These are phyloP conservation scores for Ceratonia siliqua DNA, from an alignment of 306 rosid species.

Conservation along the genomic window DNA sequence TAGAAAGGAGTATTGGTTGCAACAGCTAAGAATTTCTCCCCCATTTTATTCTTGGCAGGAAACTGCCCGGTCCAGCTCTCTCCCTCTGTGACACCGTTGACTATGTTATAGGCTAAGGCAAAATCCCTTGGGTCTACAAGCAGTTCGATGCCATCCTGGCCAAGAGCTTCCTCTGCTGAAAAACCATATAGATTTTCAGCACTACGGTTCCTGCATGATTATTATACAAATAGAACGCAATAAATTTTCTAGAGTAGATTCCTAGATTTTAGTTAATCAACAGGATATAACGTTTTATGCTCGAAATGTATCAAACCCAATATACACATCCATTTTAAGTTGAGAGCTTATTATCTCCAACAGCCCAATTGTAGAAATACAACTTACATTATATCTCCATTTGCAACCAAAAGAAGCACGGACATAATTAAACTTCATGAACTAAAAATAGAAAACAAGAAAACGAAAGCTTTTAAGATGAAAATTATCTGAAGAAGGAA, in stretches of 20 bases:
- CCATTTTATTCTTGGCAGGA: slow-evolving; percentile 72
- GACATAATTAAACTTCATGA: slow-evolving; percentile 6
- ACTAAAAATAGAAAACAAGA: neutral
- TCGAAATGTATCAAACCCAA: slow-evolving; percentile 8
- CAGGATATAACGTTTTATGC: slow-evolving; percentile 26
- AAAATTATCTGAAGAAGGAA: neutral
- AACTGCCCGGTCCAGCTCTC: slow-evolving; percentile 94
- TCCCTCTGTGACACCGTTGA: slow-evolving; percentile 64
- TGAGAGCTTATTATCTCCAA: neutral
- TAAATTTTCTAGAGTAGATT: neutral
- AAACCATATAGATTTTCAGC: slow-evolving; percentile 86
- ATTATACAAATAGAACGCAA: slow-evolving; percentile 25
- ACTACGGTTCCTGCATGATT: slow-evolving; percentile 78
- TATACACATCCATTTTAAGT: slow-evolving; percentile 15
- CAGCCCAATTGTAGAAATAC: slow-evolving; percentile 15
- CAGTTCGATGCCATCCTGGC: slow-evolving; percentile 64
- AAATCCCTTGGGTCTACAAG: slow-evolving; percentile 65
- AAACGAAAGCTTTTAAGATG: neutral
- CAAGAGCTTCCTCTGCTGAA: slow-evolving; percentile 83
- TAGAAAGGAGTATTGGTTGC: slow-evolving; percentile 81
- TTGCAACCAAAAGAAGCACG: slow-evolving; percentile 16
- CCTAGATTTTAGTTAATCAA: slow-evolving; percentile 10
- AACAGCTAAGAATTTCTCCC: slow-evolving; percentile 61
- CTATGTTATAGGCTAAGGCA: slow-evolving; percentile 49
- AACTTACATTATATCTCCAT: slow-evolving; percentile 1